Evolutionary conservation across 2,329 filamentous ascomycete species (phyloP).

Genomic region (Cladosporium oxysporum): DNA sequence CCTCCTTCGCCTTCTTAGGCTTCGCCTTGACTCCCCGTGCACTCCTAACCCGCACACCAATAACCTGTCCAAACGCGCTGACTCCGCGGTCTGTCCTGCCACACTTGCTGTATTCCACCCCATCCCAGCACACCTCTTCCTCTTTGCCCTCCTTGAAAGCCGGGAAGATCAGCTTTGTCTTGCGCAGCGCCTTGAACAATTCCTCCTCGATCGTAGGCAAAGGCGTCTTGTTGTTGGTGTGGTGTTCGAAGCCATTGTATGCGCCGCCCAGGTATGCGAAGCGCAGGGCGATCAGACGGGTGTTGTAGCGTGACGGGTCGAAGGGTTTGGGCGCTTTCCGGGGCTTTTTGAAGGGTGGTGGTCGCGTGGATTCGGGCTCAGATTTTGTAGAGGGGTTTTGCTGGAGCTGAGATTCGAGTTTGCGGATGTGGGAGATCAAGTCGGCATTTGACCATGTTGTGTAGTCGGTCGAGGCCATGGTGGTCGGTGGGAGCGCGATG

Average conservation of each 20-base stretch:
- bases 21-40: conserved; percentile 49
- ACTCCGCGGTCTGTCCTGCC: conserved; percentile 91
- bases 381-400: conserved; percentile 40
- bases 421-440: conserved; percentile 67
- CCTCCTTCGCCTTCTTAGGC: conserved; percentile 23
- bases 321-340: conserved; percentile 54
- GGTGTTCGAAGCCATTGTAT: conserved; percentile 93
- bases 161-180: conserved; percentile 78
- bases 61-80: conserved; percentile 94
- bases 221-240: conserved; percentile 66
- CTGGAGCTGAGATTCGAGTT: conserved; percentile 67
- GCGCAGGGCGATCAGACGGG: conserved; percentile 84
- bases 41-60: conserved; percentile 80
- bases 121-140: conserved; percentile 71
- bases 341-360: conserved; percentile 31
- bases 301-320: conserved; percentile 78
- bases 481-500: background rate
- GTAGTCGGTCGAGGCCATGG: conserved; percentile 51
- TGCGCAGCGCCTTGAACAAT: conserved; percentile 86
- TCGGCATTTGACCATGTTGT: conserved; percentile 67
- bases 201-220: conserved; percentile 88
- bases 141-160: conserved; percentile 41
- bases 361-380: conserved; percentile 12
- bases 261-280: conserved; percentile 88
- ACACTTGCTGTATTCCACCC: conserved; percentile 91